Evolutionary conservation across 352 stramenopile species (phyloP).

Genomic region (Globisporangium echinulatum): DNA sequence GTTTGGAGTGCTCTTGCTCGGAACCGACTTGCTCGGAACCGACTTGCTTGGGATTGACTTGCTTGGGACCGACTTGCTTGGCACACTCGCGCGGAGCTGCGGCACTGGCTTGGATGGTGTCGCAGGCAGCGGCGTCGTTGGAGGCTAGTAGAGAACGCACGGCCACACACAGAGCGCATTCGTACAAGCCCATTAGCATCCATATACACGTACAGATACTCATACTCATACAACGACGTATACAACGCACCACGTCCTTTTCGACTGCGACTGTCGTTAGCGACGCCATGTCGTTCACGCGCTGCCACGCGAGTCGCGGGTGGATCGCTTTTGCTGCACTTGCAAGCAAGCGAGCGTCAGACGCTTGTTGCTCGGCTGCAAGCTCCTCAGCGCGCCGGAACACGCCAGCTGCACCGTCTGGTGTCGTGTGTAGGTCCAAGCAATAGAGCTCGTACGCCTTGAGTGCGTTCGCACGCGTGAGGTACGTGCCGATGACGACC

Average conservation of each 20-base stretch:
- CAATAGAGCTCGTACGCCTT: slow-evolving; percentile 40
- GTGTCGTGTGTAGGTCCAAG: slow-evolving; percentile 17
- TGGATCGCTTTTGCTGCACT: slow-evolving; percentile 38
- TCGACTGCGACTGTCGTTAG: not conserved
- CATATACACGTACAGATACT: not conserved
- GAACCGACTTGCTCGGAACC: not conserved
- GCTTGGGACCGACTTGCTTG: not conserved
- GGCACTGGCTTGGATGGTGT: slow-evolving; percentile 6
- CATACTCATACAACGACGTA: not conserved
- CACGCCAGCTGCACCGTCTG: slow-evolving; percentile 22
- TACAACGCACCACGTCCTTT: slow-evolving; percentile 3
- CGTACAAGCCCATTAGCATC: not conserved
- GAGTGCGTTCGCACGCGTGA: slow-evolving; percentile 31
- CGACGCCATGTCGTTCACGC: slow-evolving; percentile 22
- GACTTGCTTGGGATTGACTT: not conserved
- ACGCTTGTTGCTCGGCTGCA: slow-evolving; percentile 17
- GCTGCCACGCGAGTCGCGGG: slow-evolving; percentile 28
- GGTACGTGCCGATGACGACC: slow-evolving; percentile 30
- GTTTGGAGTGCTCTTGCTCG: not conserved
- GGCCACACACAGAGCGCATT: not conserved
- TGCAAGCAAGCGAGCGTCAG: slow-evolving; percentile 25
- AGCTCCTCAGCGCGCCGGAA: slow-evolving; percentile 17
- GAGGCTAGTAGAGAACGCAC: not conserved
- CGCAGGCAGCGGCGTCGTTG: not conserved
- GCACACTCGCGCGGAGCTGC: not conserved